phyloP scores from a whole-genome alignment of 805 yeast genomes.

The Kazachstania viticola region DNA sequence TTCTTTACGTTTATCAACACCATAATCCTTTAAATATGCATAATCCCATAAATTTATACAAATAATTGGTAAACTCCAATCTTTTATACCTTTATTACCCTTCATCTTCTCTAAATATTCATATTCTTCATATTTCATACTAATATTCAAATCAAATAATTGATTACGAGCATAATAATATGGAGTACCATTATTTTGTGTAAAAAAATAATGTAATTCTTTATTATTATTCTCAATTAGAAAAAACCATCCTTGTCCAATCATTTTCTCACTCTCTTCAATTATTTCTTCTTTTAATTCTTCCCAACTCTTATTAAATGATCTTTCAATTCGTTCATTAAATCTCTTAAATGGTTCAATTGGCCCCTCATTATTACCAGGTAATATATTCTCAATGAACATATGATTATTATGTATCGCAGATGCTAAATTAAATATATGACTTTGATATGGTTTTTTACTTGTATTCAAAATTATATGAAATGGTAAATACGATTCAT shows the following conservation, averaged over 20 bases:
- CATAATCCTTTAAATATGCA: conserved; percentile 79
- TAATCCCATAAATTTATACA: conserved; percentile 81
- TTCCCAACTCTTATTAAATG: conserved; percentile 30
- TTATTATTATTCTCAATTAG: conserved; percentile 57
- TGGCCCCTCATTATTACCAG: conserved; percentile 3
- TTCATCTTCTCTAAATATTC: conserved; percentile 34
- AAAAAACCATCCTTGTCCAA: conserved; percentile 67
- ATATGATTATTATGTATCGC: conserved; percentile 89
- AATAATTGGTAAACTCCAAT: conserved; percentile 52
- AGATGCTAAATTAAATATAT: conserved; percentile 75
- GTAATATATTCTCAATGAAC: conserved; percentile 50
- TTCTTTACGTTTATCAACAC: conserved; percentile 56
- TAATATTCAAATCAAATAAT: conserved; percentile 63
- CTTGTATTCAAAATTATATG: conserved; percentile 60
- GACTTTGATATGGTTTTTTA: conserved; percentile 50
- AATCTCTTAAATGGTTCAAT: conserved; percentile 30
- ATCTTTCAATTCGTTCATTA: conserved; percentile 26
- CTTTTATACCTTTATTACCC: conserved; percentile 31
- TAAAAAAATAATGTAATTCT: conserved; percentile 38
- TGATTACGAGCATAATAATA: conserved; percentile 61
- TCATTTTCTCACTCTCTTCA: conserved; percentile 33
- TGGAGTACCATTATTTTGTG: conserved; percentile 72
- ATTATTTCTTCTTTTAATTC: conserved; percentile 40
- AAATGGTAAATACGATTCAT: conserved; percentile 66
- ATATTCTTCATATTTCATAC: conserved; percentile 45